Conservation (phyloP, 768 basidiomycete genomes). For the Xanthoconium purpureum region DNA sequence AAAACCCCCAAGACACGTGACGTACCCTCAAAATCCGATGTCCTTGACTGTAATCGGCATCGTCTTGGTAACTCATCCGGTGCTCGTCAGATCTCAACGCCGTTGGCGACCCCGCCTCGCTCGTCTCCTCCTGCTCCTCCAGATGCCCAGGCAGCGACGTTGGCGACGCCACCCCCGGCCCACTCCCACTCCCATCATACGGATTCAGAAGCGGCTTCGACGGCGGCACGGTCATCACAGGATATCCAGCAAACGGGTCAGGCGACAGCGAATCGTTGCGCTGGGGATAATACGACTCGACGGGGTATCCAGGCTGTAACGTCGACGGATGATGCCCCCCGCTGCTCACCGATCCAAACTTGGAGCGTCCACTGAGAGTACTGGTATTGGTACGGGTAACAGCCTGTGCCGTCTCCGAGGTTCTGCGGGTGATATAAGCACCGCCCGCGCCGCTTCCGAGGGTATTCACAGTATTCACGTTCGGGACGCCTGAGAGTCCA, state of each 20-base stretch:
- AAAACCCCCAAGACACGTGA: background rate
- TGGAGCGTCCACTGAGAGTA: conserved; percentile 23
- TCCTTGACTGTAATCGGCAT: conserved; percentile 28
- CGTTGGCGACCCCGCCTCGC: conserved; percentile 4
- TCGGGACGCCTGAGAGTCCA: conserved; percentile 16
- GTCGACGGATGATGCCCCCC: conserved; percentile 11
- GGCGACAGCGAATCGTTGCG: conserved; percentile 15
- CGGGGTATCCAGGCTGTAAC: conserved; percentile 27
- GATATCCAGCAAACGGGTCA: conserved; percentile 32
- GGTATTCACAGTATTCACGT: background rate
- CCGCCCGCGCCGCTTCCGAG: background rate
- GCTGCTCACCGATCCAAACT: conserved; percentile 19
- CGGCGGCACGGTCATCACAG: background rate
- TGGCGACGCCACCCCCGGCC: no score
- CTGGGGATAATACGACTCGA: conserved; percentile 26
- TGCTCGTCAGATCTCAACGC: conserved; percentile 15
- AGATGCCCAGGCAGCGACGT: conserved; percentile 11
- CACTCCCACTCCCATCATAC: background rate
- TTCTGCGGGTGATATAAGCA: conserved; percentile 19
- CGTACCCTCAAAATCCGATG: conserved; percentile 29
- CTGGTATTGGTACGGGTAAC: background rate
- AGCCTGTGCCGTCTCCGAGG: conserved; percentile 25
- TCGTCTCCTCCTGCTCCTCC: conserved; percentile 10
- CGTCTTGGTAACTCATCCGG: conserved; percentile 31
- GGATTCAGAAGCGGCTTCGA: conserved; percentile 21